Percentiles rank a stretch among this genome's conserved stretches.
phyloP scores from a whole-genome alignment of 352 stramenopile species.

The Phytopythium montanum region DNA sequence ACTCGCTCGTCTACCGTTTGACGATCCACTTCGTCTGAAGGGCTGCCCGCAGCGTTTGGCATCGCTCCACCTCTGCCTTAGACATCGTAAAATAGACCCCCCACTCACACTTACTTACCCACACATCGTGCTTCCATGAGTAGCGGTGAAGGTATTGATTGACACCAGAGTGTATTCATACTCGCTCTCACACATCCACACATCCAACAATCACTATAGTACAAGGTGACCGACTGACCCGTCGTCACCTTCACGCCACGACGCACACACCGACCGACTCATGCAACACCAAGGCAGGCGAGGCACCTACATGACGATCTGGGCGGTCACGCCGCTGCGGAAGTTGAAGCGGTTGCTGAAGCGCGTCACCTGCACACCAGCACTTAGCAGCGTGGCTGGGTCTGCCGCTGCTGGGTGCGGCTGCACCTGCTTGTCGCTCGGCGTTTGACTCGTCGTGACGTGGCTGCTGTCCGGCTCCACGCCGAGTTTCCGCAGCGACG shows the following conservation, averaged over 20 bases:
- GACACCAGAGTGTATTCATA: slow-evolving; percentile 2
- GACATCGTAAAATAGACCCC: slow-evolving; percentile 4
- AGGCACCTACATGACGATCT: slow-evolving; percentile 15
- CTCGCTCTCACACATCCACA: not conserved
- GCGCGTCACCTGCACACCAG: slow-evolving; percentile 25
- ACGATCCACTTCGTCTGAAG: slow-evolving; percentile 73
- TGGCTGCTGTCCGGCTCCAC: slow-evolving; percentile 24
- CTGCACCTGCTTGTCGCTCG: slow-evolving; percentile 17
- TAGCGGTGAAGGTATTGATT: not conserved
- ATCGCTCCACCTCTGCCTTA: not conserved
- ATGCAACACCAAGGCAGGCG: not conserved
- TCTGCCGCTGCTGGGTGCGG: slow-evolving; percentile 12
- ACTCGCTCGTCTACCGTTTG: slow-evolving; percentile 81
- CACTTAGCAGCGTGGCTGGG: slow-evolving; percentile 12
- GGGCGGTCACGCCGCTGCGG: slow-evolving; percentile 22
- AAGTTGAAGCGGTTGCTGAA: slow-evolving; percentile 26
- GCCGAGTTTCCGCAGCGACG: slow-evolving; percentile 46
- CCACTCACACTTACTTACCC: not conserved
- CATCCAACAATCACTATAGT: slow-evolving; percentile 1
- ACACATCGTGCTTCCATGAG: not conserved
- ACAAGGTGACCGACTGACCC: not conserved
- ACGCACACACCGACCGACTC: not conserved
- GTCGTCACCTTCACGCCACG: not conserved
- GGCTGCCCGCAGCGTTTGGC: not conserved
- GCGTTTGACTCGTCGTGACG: slow-evolving; percentile 8